Percentiles rank a stretch among this genome's conserved stretches.
Evolutionary conservation across 257 asterid species (phyloP).

Genomic region (Scutellaria baicalensis): DNA sequence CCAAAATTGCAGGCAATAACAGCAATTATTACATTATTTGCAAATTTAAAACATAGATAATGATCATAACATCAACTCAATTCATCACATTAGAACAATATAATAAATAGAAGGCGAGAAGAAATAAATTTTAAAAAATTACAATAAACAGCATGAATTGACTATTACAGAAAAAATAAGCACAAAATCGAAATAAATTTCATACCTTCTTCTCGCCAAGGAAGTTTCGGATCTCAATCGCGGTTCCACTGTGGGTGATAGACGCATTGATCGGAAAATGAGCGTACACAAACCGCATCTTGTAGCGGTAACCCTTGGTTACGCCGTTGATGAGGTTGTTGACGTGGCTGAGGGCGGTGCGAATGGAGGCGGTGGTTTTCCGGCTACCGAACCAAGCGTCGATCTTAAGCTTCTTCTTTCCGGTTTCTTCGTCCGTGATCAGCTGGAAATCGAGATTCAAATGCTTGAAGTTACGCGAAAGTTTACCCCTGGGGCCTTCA

Average conservation of each 20-base stretch:
- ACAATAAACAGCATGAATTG: not conserved
- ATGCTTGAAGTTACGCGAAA: constrained; percentile 59
- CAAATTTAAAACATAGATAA: too few species aligned
- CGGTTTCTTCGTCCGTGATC: constrained; percentile 52
- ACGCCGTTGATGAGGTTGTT: constrained; percentile 67
- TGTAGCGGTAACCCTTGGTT: constrained; percentile 73
- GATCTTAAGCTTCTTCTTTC: constrained; percentile 64
- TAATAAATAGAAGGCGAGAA: not conserved
- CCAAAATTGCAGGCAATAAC: not conserved
- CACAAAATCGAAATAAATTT: not conserved
- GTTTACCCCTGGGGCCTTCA: constrained; percentile 79
- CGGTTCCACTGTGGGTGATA: constrained; percentile 32
- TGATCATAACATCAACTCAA: not conserved
- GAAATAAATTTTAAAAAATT: not conserved
- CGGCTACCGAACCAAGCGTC: constrained; percentile 88
- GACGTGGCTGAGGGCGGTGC: constrained; percentile 81
- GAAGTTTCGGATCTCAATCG: constrained; percentile 83
- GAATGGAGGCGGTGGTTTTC: constrained; percentile 73
- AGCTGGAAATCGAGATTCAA: constrained; percentile 77
- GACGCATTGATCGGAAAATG: constrained; percentile 83
- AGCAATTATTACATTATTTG: too few species aligned
- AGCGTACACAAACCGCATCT: constrained; percentile 86
- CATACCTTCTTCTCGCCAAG: constrained; percentile 83
- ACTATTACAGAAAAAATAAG: not conserved
- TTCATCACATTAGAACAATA: not conserved